Conservation (phyloP, 2,329 filamentous ascomycete genomes). For the Exophiala alcalophila region DNA sequence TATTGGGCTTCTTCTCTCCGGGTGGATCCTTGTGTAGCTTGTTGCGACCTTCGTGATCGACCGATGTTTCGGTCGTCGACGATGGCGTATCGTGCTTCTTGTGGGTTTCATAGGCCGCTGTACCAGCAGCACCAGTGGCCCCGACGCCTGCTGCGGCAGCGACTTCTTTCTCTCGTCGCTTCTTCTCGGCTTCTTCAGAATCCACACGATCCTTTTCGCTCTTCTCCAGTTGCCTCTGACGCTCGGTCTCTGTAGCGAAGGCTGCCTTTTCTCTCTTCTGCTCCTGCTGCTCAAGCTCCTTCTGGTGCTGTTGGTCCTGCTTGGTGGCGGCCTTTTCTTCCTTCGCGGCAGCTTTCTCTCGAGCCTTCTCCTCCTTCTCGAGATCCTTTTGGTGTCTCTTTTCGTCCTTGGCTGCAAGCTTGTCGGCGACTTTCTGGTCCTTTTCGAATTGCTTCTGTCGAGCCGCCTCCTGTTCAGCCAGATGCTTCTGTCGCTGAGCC, state of each 20-base stretch:
- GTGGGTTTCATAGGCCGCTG: conserved; percentile 17
- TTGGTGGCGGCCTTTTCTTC: no score
- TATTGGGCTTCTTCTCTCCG: conserved; percentile 26
- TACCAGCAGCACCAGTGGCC: conserved; percentile 12
- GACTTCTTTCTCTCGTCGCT: conserved; percentile 18
- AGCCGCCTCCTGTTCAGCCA: conserved; percentile 24
- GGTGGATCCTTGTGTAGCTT: conserved; percentile 24
- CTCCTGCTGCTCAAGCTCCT: conserved; percentile 16
- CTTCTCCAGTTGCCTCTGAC: no score
- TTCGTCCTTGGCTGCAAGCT: conserved; percentile 21
- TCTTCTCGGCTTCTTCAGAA: conserved; percentile 11
- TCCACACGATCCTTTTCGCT: conserved; percentile 9
- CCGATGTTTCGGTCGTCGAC: conserved; percentile 5
- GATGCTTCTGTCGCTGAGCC: conserved; percentile 21
- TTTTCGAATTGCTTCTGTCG: conserved; percentile 24
- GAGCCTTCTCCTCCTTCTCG: conserved; percentile 19
- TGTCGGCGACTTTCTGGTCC: conserved; percentile 23
- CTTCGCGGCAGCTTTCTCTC: conserved; percentile 8
- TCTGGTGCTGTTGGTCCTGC: conserved; percentile 10
- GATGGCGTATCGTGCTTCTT: conserved; percentile 13
- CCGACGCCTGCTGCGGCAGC: conserved; percentile 15
- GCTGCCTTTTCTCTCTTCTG: conserved; percentile 11
- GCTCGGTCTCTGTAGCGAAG: no score
- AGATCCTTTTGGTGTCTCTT: conserved; percentile 22
- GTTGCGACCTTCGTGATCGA: conserved; percentile 21